Evolutionary conservation across 805 yeast species (phyloP).

Genomic region (Teunomyces pallodes): DNA sequence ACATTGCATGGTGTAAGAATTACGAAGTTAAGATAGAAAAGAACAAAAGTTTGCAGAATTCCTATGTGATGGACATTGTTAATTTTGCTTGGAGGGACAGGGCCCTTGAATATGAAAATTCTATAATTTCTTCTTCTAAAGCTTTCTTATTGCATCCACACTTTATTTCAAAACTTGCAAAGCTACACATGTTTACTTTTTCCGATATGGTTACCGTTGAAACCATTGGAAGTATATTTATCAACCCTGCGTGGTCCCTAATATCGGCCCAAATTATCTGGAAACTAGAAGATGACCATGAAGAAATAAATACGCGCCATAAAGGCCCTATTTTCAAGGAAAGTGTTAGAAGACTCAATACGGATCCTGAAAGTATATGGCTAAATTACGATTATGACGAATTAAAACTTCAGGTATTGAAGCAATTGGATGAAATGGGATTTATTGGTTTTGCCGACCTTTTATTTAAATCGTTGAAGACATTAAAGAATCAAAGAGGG

Average conservation of each 20-base stretch:
- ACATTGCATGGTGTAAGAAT: conserved; percentile 37
- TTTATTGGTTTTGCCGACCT: conserved; percentile 50
- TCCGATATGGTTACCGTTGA: conserved; percentile 26
- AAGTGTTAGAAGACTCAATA: conserved; percentile 32
- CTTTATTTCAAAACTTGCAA: conserved; percentile 30
- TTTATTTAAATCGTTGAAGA: conserved; percentile 46
- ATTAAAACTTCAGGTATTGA: conserved; percentile 44
- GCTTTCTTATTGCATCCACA: conserved; percentile 37
- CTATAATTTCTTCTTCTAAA: conserved; percentile 27
- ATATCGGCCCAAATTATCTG: conserved; percentile 44
- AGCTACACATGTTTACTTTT: conserved; percentile 14
- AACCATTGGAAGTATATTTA: conserved; percentile 43
- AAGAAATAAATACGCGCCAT: conserved; percentile 34
- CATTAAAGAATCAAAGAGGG: conserved; percentile 33
- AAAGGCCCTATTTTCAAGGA: conserved; percentile 53
- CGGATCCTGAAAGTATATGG: conserved; percentile 35
- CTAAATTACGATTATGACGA: conserved; percentile 41
- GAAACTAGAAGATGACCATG: conserved; percentile 42
- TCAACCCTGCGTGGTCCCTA: conserved; percentile 51
- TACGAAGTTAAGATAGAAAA: conserved; percentile 23
- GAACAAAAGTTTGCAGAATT: conserved; percentile 40
- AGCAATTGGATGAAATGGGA: conserved; percentile 40
- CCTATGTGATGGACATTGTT: conserved; percentile 54
- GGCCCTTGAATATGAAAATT: conserved; percentile 39
- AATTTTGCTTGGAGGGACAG: conserved; percentile 57